Conservation (phyloP, 306 rosid genomes). For the Medicago truncatula region MtrunA17r5.0-ANR NC_053048.1:39544001-39544500, state of each 20-base stretch:
- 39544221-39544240: constrained; percentile 22
- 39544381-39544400: constrained; percentile 12
- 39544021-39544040: constrained; percentile 3
- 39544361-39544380: constrained; percentile 17
- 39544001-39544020: constrained; percentile 3
- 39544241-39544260: constrained; percentile 2
- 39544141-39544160: constrained; percentile 23
- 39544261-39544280: constrained; percentile 27
- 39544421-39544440: constrained; percentile 11
- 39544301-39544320: constrained; percentile 36
- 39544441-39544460: constrained; percentile 28
- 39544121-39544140: constrained; percentile 1
- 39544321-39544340: neutral
- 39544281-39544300: constrained; percentile 17
- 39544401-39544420: neutral
- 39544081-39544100: neutral
- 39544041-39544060: constrained; percentile 7
- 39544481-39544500: constrained; percentile 29
- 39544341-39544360: constrained; percentile 2
- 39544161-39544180: constrained; percentile 1
- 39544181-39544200: constrained; percentile 24
- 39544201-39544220: constrained; percentile 1
- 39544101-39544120: neutral
- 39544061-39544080: neutral
- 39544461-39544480: constrained; percentile 14